These are phyloP conservation scores for Tetradesmus lagerheimii DNA, from an alignment of 139 green algal species.

Conservation along the genomic window DNA sequence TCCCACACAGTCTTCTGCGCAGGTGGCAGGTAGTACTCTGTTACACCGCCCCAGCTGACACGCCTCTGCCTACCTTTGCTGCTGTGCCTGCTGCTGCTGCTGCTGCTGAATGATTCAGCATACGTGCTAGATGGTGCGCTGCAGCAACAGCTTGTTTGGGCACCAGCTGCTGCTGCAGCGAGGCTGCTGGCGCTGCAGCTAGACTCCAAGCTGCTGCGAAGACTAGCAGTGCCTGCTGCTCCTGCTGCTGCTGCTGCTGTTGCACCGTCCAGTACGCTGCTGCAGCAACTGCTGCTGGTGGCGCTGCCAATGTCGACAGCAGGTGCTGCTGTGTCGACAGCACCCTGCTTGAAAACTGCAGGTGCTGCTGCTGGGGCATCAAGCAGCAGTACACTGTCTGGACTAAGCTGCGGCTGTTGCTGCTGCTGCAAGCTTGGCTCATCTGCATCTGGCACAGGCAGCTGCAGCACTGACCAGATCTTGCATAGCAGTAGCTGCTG, in stretches of 20 bases:
- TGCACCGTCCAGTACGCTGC: neutral
- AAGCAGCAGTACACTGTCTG: neutral
- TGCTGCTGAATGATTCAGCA: neutral
- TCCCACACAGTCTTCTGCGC: neutral
- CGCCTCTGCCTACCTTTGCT: neutral
- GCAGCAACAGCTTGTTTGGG: neutral
- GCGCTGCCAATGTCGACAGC: neutral
- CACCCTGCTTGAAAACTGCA: neutral
- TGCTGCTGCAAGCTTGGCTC: neutral
- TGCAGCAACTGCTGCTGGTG: constrained; percentile 3
- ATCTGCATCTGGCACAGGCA: neutral
- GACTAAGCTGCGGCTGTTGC: neutral
- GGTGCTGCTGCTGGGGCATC: neutral
- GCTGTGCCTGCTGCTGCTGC: neutral
- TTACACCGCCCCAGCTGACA: constrained; percentile 29
- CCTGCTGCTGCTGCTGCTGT: neutral
- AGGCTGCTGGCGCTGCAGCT: constrained; percentile 9
- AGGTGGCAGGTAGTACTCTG: constrained; percentile 17
- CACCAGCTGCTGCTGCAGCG: neutral
- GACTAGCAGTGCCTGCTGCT: neutral
- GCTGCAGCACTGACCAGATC: constrained; percentile 29
- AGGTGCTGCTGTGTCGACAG: too few relatives aligned
- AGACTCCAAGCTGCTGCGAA: neutral
- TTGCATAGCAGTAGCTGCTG: constrained; percentile 26
- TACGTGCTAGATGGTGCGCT: neutral